Evolutionary conservation across 2,329 filamentous ascomycete genomes (phyloP), one percentile per base, ranked within the genome.

Genomic region (Rhynchosporium graminicola): DNA sequence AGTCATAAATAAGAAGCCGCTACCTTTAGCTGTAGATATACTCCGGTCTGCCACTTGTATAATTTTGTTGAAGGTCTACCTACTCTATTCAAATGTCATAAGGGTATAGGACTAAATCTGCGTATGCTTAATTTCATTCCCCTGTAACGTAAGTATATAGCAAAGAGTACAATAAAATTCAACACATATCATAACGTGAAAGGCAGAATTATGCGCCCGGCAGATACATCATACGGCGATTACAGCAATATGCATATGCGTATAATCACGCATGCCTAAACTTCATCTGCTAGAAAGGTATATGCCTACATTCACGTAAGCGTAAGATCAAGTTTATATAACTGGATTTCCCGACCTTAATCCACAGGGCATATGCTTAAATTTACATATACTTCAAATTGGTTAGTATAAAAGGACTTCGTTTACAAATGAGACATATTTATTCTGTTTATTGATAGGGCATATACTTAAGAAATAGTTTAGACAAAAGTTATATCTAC

Each of bases 401-500:
- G n/a, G 12, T 45, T 6, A 5, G 42, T 45, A 45, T n/a, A 45
- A 45, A 45, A 45, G 42, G 42, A n/a, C 42, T 45, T 45, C 6
- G 42, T n/a, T 45, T 45, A n/a, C 13, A 5, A 45, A 36, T 4
- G 6, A 15, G 12, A 15, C 12, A n/a, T n/a, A 45, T 45, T 6
- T 15, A 4, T n/a, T 31, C 20, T 13, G n/a, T 20, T 46, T 26
- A 46, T 26, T 20, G 43, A 20, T 20, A 26, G n/a, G 43, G 43
- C 15, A 46, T 46, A 46, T 46, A 46, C 43, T 46, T 46, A 46
- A 46, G 43, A 46, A 46, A 26, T 46, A 26, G 15, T 46, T 46
- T 46, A 46, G 15, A 46, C 15, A 46, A 46, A 26, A 20, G 12
- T 46, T 46, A 20, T 26, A 46, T 26, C 20, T 46, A 20, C 43